phyloP scores from a whole-genome alignment of 1,139 yeast genomes.

The Kodamaea anthophila region DNA sequence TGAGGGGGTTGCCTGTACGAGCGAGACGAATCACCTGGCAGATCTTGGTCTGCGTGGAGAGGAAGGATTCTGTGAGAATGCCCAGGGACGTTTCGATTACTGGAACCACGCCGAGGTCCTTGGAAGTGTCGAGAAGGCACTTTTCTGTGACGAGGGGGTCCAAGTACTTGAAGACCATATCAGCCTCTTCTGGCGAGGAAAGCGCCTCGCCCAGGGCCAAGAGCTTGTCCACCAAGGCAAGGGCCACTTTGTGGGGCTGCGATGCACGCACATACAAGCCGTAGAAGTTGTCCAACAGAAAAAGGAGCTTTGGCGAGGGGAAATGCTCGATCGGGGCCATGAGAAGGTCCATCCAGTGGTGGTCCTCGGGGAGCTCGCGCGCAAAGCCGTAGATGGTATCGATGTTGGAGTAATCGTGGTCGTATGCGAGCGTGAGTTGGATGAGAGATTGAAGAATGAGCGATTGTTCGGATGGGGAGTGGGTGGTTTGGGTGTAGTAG shows the following conservation, averaged over 20 bases:
- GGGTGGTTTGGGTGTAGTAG: conserved; percentile 57
- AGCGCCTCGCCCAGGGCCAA: conserved; percentile 13
- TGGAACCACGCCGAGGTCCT: conserved; percentile 32
- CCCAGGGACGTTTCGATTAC: conserved; percentile 29
- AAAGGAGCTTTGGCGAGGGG: conserved; percentile 23
- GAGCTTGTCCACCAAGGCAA: conserved; percentile 38
- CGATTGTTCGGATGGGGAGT: conserved; percentile 56
- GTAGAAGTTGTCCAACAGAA: conserved; percentile 34
- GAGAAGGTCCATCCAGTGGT: conserved; percentile 49
- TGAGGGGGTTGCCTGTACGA: conserved; percentile 41
- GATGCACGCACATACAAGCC: conserved; percentile 36
- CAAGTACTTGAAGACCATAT: conserved; percentile 39
- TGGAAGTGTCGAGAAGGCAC: conserved; percentile 25
- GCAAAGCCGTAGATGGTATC: conserved; percentile 59
- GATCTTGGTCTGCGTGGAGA: conserved; percentile 59
- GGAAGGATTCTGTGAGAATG: conserved; percentile 30
- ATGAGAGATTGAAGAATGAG: conserved; percentile 60
- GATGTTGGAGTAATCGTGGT: conserved; percentile 51
- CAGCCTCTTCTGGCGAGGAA: conserved; percentile 27
- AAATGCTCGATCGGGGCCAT: conserved; percentile 50
- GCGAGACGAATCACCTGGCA: conserved; percentile 67
- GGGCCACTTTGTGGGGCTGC: conserved; percentile 35
- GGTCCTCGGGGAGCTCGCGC: conserved; percentile 26
- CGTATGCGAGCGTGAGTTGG: conserved; percentile 59
- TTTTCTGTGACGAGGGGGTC: conserved; percentile 30